phyloP scores from a whole-genome alignment of 75 land plant genomes.

The Selaginella tamariscina region DNA sequence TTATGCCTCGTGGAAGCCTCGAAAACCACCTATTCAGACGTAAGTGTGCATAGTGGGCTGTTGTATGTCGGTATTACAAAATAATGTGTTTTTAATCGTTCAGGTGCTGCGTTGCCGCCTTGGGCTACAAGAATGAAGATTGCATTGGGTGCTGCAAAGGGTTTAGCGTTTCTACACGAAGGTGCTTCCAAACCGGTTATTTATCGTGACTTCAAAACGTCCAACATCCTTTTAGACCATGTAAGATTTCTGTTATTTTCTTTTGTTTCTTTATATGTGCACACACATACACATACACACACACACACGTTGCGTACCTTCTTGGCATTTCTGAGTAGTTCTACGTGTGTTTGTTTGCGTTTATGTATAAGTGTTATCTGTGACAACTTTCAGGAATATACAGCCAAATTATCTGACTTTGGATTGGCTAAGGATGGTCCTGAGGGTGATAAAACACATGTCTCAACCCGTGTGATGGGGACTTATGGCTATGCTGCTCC shows the following conservation, averaged over 20 bases:
- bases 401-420: constrained; percentile 9
- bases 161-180: constrained; percentile 7
- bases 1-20: constrained; percentile 9
- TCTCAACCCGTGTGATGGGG: constrained; percentile 11
- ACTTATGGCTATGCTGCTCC: constrained; percentile 13
- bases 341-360: too few species aligned
- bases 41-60: neutral
- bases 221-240: constrained; percentile 11
- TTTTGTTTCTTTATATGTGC: neutral
- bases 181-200: constrained; percentile 12
- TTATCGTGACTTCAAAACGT: constrained; percentile 10
- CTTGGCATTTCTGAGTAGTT: too few species aligned
- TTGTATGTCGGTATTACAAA: neutral
- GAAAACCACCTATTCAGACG: constrained; percentile 11
- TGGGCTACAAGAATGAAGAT: constrained; percentile 10
- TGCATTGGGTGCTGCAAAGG: constrained; percentile 8
- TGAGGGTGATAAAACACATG: constrained; percentile 9
- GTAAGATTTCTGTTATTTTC: neutral
- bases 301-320: too few species aligned
- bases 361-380: too few species aligned
- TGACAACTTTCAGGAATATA: constrained; percentile 9
- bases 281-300: too few species aligned
- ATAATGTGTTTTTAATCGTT: neutral
- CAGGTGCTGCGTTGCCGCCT: constrained; percentile 1
- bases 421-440: constrained; percentile 13